A percentile compares a stretch with the other conserved stretches of the same genome.
Evolutionary conservation across 2,329 filamentous ascomycete species (phyloP).

Genomic region (Bipolaris cookei): DNA sequence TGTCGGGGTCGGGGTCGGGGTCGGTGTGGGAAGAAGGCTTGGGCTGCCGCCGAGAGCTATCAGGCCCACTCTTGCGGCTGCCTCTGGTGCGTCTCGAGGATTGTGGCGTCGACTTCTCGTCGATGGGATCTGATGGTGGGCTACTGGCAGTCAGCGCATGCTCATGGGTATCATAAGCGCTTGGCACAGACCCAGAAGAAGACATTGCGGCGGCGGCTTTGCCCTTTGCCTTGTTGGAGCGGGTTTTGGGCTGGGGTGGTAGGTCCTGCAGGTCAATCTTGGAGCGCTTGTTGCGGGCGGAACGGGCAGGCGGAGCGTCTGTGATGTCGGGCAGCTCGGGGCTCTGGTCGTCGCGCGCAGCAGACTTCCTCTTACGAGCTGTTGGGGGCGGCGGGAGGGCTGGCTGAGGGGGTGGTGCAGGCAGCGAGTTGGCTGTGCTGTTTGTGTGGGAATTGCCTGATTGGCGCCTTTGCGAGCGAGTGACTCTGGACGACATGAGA

Average conservation of each 20-base stretch:
- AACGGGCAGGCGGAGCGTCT: constrained; percentile 37
- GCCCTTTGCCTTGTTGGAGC: constrained; percentile 67
- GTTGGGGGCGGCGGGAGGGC: constrained; percentile 55
- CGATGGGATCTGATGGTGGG: constrained; percentile 68
- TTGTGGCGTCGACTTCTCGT: constrained; percentile 64
- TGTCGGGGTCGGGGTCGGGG: constrained; percentile 9
- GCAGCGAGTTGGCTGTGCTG: constrained; percentile 49
- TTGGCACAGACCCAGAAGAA: constrained; percentile 65
- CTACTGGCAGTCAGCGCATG: constrained; percentile 50
- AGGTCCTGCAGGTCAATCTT: constrained; percentile 68
- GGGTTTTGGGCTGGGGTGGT: constrained; percentile 50
- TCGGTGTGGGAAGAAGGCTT: constrained; percentile 35
- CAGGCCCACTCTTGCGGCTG: constrained; percentile 69
- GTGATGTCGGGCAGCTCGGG: constrained; percentile 55
- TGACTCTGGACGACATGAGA: constrained; percentile 97
- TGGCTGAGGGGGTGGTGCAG: constrained; percentile 48
- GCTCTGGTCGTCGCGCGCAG: constrained; percentile 53
- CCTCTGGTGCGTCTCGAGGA: constrained; percentile 78
- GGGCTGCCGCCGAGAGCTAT: constrained; percentile 22
- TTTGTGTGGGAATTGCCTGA: constrained; percentile 62
- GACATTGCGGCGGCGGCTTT: constrained; percentile 68
- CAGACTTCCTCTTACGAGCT: constrained; percentile 78
- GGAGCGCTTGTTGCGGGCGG: constrained; percentile 57
- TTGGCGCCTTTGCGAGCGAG: constrained; percentile 91
- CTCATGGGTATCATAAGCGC: constrained; percentile 1